Evolutionary conservation across 164 flowering plant genomes (phyloP).

Genomic region (Litsea cubeba): DNA sequence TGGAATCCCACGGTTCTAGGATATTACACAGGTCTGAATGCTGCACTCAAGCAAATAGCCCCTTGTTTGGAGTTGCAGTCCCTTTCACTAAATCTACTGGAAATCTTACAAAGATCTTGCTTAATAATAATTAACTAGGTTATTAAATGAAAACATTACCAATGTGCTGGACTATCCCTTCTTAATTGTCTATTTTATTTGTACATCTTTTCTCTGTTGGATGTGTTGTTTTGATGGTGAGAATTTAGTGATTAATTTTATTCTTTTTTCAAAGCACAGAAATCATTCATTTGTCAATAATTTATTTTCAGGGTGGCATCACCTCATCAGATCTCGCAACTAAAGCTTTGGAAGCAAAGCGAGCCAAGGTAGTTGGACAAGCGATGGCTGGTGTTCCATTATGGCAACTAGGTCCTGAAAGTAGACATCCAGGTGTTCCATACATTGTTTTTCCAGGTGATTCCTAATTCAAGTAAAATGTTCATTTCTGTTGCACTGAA

Average conservation of each 20-base stretch:
- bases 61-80: too few species aligned
- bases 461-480: neutral
- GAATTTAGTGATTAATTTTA: neutral
- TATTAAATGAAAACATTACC: too few species aligned
- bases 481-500: neutral
- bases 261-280: neutral
- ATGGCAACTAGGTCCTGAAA: constrained; percentile 95
- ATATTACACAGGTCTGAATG: too few species aligned
- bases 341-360: constrained; percentile 81
- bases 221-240: neutral
- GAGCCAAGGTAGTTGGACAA: constrained; percentile 88
- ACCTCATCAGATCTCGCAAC: constrained; percentile 98
- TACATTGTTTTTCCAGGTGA: constrained; percentile 98
- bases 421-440: constrained; percentile 93
- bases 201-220: neutral
- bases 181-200: too few species aligned
- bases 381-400: constrained; percentile 96
- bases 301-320: constrained; percentile 74
- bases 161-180: too few species aligned
- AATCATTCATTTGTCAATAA: neutral
- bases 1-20: too few species aligned
- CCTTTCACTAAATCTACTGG: too few species aligned
- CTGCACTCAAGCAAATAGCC: too few species aligned
- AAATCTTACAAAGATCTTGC: neutral
- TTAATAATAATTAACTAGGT: neutral